Base-by-base conservation (phyloP, 2,329 filamentous ascomycete species). In the Aspergillus transmontanensis region DNA sequence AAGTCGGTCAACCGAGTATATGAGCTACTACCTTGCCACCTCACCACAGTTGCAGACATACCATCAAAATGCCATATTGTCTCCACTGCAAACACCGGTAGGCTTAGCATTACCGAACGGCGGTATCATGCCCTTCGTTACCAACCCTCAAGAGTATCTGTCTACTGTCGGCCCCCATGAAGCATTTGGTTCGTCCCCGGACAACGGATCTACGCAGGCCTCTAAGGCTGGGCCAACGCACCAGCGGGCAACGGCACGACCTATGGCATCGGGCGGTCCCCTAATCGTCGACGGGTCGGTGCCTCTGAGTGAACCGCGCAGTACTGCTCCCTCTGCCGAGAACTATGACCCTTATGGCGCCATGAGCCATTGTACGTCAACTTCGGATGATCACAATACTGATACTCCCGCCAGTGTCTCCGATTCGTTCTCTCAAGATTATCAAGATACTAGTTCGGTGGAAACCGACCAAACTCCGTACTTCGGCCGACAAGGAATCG, bases 201-300 rank as follows among this genome's bases (percentile, higher is more conserved):
- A 76, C 26, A 68, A 69, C 36, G 64, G 64, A 11, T 66, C 71
- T 36, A 62, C 71, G 1, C 65, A 69, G 23, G 67, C 61, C 11
- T 58, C 65, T 30, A 72, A 72, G 30, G 43, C 64, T 12, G 64
- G 67, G 21, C 64, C 65, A 9, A 64, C 68, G 11, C 69, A 72
- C 51, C 70, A 65, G 48, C 68, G 72, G 36, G 62, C 70, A 14
- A 59, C 70, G 26, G 64, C 74, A n/a, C 75, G 75, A 43, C 68
- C 73, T 28, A 65, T 65, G n/a, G 68, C 69, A 39, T 61, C 72
- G 5, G 69, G 69, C 50, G 81, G 80, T 10, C 81, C 81, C 32
- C 66, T 83, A 61, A 82, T 83, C 43, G 78, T 83, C 6, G 81
- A 83, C 71, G 81, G 81, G 7, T 82, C 81, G 16, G 75, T 81